These are phyloP conservation scores for Ustilago loliicola DNA, from an alignment of 1,284 basidiomycete species.

Conservation along the genomic window DNA sequence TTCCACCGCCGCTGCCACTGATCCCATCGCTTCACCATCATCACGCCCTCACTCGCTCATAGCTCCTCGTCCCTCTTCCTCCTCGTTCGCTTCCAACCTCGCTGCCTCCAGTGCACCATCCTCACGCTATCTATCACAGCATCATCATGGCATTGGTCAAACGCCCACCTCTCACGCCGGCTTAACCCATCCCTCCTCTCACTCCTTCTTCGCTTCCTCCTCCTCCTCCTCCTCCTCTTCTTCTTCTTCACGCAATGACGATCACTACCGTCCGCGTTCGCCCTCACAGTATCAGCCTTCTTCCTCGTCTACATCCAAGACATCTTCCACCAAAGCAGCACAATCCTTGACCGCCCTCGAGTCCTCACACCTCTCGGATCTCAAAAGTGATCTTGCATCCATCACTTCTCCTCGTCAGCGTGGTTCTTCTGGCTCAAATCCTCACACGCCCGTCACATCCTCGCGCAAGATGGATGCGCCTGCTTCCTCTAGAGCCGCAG, in stretches of 20 bases:
- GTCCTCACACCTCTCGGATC: slow-evolving; percentile 21
- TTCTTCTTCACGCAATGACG: slow-evolving; percentile 5
- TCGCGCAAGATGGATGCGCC: slow-evolving; percentile 16
- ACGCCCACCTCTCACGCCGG: slow-evolving; percentile 18
- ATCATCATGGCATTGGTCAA: slow-evolving; percentile 22
- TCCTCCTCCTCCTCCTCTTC: slow-evolving; percentile 17
- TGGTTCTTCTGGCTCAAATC: slow-evolving; percentile 19
- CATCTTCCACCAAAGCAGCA: slow-evolving; percentile 18
- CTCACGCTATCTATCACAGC: slow-evolving; percentile 24
- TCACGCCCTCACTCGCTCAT: slow-evolving; percentile 16
- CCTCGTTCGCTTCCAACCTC: slow-evolving; percentile 3
- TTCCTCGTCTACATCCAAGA: slow-evolving; percentile 2
- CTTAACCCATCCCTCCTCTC: slow-evolving; percentile 27
- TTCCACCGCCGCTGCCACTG: slow-evolving; percentile 13
- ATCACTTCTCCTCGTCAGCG: slow-evolving; percentile 32
- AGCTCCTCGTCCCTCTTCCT: slow-evolving; percentile 18
- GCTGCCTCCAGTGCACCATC: not conserved
- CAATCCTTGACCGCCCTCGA: slow-evolving; percentile 12
- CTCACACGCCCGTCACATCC: slow-evolving; percentile 12
- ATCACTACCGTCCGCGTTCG: slow-evolving; percentile 24
- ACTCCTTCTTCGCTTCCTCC: slow-evolving; percentile 10
- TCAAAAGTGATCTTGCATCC: slow-evolving; percentile 31
- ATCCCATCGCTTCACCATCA: slow-evolving; percentile 19
- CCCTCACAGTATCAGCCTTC: slow-evolving; percentile 16
- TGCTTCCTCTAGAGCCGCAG: not conserved